Evolutionary conservation across 73 alveolate species (phyloP), one percentile per base, ranked within the genome.

Genomic region (Paramecium biaurelia): DNA sequence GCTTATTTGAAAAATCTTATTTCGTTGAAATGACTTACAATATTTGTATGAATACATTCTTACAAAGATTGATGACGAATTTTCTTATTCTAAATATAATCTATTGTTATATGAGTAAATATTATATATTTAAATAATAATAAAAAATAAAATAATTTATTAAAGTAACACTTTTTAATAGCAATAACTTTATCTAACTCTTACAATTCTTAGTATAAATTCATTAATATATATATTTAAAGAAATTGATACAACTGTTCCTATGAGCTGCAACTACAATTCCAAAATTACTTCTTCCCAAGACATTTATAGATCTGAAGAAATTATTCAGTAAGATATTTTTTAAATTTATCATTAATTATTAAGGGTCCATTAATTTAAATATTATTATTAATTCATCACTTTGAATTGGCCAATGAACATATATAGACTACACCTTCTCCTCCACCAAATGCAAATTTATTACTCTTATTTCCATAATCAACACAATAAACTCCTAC

Each of bases 361-460:
- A 23, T 35, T 35, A 15, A 28, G 86, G 86, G 84, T 63, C 47
- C 84, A 63, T 53, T 53, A 53, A 18, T n/a, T 53, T 18, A 53
- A 53, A 63, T 63, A 63, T 85, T 56, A 47, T 23, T 85, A 85
- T 53, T 47, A 1, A 30, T 85, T 85, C 21, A 26, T 57, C 57
- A 57, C 63, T 72, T 57, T 12, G 85, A 57, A 23, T 63, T 42
- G 12, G 93, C 37, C 24, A 86, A 37, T 26, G 94, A 89, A 63
- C 85, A 70, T 1, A 89, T 85, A 24, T 70, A 89, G 26, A 96
- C 87, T 8, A 95, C 98, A 15, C 98, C 98, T 57, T 96, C 98
- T 30, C 97, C 98, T 53, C 98, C 98, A 23, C 97, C 98, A 92
- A 95, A 92, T 35, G 97, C 96, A 76, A 96, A 94, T 93, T 92